Conservation (phyloP, 805 yeast genomes). For the Saccharomycopsis fibuligera region DNA sequence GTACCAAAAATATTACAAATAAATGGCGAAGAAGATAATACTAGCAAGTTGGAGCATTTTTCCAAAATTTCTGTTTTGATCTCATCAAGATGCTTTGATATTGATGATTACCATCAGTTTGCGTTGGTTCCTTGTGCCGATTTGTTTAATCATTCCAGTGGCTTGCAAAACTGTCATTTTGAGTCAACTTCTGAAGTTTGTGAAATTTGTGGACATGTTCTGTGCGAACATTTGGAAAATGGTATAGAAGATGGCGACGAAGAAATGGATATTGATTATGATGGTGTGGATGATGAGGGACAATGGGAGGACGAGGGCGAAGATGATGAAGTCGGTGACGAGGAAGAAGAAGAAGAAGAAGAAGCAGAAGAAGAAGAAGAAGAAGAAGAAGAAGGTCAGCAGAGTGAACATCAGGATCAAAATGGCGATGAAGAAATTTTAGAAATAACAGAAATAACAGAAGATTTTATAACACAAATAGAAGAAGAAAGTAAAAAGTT, state of each 20-base stretch:
- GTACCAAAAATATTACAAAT: slow-evolving; percentile 13
- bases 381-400: slow-evolving; percentile 23
- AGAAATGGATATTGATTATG: slow-evolving; percentile 2
- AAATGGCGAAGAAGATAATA: neutral
- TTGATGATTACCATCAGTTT: slow-evolving; percentile 63
- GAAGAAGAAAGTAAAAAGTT: neutral
- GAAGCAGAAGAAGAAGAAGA: slow-evolving; percentile 21
- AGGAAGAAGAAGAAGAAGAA: slow-evolving; percentile 4
- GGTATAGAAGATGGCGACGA: slow-evolving; percentile 20
- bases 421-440: slow-evolving; percentile 21
- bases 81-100: slow-evolving; percentile 56
- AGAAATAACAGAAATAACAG: slow-evolving; percentile 17
- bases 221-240: slow-evolving; percentile 34
- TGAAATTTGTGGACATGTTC: slow-evolving; percentile 39
- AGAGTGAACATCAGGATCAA: slow-evolving; percentile 15
- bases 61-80: slow-evolving; percentile 15
- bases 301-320: neutral
- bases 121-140: slow-evolving; percentile 91
- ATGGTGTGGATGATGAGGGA: neutral
- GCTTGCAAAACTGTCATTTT: slow-evolving; percentile 11
- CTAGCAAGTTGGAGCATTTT: slow-evolving; percentile 10
- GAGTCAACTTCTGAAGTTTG: slow-evolving; percentile 38
- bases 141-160: slow-evolving; percentile 62
- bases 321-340: neutral
- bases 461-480: slow-evolving; percentile 5